Evolutionary conservation across 2,329 filamentous ascomycete species (phyloP).

Genomic region (Dryadomyces quercus-mongolicae): DNA sequence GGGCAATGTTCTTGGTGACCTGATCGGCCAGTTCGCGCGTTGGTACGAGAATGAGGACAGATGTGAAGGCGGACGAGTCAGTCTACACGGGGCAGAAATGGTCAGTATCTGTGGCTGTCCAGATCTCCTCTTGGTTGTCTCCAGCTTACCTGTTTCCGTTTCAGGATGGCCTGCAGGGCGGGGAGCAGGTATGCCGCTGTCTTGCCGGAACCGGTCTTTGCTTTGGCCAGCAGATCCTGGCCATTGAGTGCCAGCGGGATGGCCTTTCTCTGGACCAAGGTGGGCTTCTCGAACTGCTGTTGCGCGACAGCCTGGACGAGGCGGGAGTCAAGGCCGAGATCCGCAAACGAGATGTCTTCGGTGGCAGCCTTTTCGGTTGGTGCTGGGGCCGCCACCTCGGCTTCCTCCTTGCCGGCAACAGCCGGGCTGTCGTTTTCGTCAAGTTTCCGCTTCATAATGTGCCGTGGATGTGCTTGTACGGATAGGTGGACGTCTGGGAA

Average conservation of each 20-base stretch:
- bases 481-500: neutral
- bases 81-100: slow-evolving; percentile 21
- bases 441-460: slow-evolving; percentile 50
- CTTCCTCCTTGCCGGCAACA: slow-evolving; percentile 14
- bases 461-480: neutral
- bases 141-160: slow-evolving; percentile 43
- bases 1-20: slow-evolving; percentile 65
- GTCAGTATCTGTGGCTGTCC: neutral
- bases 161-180: slow-evolving; percentile 72
- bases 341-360: slow-evolving; percentile 41
- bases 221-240: slow-evolving; percentile 80
- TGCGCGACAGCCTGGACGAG: slow-evolving; percentile 76
- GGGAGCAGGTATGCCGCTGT: slow-evolving; percentile 92
- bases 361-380: slow-evolving; percentile 2
- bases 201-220: slow-evolving; percentile 93
- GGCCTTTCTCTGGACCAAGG: slow-evolving; percentile 74
- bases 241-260: slow-evolving; percentile 83
- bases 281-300: slow-evolving; percentile 75
- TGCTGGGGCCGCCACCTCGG: neutral
- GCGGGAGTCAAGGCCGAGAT: slow-evolving; percentile 70
- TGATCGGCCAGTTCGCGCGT: slow-evolving; percentile 92
- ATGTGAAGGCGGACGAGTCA: slow-evolving; percentile 41
- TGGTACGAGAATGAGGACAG: slow-evolving; percentile 82
- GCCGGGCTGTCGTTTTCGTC: slow-evolving; percentile 26
- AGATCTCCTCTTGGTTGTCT: neutral